phyloP scores from a whole-genome alignment of 2,329 filamentous ascomycete species.

The Cladophialophora carrionii region DNA sequence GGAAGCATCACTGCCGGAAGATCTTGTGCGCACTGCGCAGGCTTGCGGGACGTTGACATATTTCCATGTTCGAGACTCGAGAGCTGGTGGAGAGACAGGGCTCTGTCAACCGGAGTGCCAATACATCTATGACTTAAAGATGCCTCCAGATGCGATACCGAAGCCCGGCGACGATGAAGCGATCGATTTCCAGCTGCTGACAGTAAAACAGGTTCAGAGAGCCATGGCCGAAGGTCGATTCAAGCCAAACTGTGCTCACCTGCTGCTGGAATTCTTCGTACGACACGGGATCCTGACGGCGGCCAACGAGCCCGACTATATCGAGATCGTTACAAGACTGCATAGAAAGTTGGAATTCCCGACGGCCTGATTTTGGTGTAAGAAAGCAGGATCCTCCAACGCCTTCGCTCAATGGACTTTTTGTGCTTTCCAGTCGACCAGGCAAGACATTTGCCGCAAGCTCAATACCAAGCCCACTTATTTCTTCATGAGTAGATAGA shows the following conservation, averaged over 20 bases:
- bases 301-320: slow-evolving; percentile 77
- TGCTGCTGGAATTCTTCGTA: slow-evolving; percentile 87
- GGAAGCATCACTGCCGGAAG: slow-evolving; percentile 78
- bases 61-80: slow-evolving; percentile 74
- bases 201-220: slow-evolving; percentile 72
- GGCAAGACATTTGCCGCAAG: slow-evolving; percentile 3
- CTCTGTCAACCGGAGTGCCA: slow-evolving; percentile 88
- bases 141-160: slow-evolving; percentile 69
- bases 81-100: slow-evolving; percentile 77
- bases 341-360: slow-evolving; percentile 83
- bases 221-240: slow-evolving; percentile 74
- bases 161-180: slow-evolving; percentile 87
- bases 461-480: slow-evolving; percentile 45
- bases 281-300: slow-evolving; percentile 77
- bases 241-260: slow-evolving; percentile 88
- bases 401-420: slow-evolving; percentile 31
- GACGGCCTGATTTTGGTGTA: slow-evolving; percentile 51
- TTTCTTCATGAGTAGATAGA: slow-evolving; percentile 95
- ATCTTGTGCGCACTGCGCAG: slow-evolving; percentile 64
- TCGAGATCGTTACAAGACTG: slow-evolving; percentile 73
- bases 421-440: slow-evolving; percentile 11
- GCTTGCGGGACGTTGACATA: slow-evolving; percentile 77
- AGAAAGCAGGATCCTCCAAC: slow-evolving; percentile 20
- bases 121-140: slow-evolving; percentile 85
- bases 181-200: slow-evolving; percentile 77